Evolutionary conservation across 371 early-diverging fungal genomes (phyloP).

Genomic region (Saksenaea vasiformis): DNA sequence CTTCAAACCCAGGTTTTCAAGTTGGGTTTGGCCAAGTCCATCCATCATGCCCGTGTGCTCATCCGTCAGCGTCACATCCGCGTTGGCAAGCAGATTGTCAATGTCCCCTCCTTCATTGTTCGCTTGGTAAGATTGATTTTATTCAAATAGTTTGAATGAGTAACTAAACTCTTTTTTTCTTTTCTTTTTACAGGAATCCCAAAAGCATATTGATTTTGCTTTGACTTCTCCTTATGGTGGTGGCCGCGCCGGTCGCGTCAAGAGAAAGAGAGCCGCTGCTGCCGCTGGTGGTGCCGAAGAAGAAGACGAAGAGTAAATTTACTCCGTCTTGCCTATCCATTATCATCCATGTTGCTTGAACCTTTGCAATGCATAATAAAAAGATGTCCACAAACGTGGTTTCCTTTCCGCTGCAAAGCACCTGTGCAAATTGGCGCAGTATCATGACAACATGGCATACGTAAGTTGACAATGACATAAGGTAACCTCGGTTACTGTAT

Average conservation of each 20-base stretch:
- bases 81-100: slow-evolving; percentile 98
- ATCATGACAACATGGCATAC: slow-evolving; percentile 29
- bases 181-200: slow-evolving; percentile 61
- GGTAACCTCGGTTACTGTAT: background rate
- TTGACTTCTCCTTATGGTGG: slow-evolving; percentile 98
- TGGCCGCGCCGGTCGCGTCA: slow-evolving; percentile 97
- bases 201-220: slow-evolving; percentile 99
- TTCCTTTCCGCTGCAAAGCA: slow-evolving; percentile 49
- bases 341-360: slow-evolving; percentile 39
- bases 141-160: background rate
- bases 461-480: background rate
- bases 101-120: slow-evolving; percentile 95
- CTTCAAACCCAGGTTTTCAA: slow-evolving; percentile 99
- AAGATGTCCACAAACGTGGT: slow-evolving; percentile 29
- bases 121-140: slow-evolving; percentile 61
- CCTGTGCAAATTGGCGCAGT: slow-evolving; percentile 37
- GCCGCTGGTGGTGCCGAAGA: slow-evolving; percentile 66
- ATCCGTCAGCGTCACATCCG: slow-evolving; percentile 98
- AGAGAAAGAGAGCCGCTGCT: slow-evolving; percentile 86
- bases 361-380: slow-evolving; percentile 46
- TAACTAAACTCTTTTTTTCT: background rate
- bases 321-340: background rate
- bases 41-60: slow-evolving; percentile 99
- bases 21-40: slow-evolving; percentile 98
- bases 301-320: slow-evolving; percentile 74